A percentile compares a stretch with the other conserved stretches of the same genome.
Conservation (phyloP, 148 eudicot genomes). For the Rhododendron molle region DNA sequence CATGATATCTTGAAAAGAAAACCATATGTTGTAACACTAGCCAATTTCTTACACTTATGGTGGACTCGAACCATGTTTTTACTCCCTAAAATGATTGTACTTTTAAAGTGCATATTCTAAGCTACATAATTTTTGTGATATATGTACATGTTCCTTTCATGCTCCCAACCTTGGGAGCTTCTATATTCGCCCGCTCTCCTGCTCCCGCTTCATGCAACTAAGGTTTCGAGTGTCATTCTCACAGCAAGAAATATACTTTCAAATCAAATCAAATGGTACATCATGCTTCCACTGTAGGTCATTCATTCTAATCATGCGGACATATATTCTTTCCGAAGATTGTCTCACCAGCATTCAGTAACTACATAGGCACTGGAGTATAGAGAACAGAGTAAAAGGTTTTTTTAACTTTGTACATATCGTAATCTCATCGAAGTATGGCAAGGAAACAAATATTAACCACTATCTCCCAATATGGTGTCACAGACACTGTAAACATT, state of each 20-base stretch:
- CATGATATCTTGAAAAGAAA: neutral
- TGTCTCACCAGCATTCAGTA: neutral
- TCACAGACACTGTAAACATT: neutral
- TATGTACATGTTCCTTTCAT: neutral
- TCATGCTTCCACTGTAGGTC: neutral
- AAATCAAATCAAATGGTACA: neutral
- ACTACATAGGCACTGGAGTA: neutral
- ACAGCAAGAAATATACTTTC: neutral
- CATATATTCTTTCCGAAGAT: neutral
- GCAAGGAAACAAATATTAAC: constrained; percentile 11
- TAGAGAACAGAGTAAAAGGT: neutral
- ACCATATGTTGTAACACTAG: neutral
- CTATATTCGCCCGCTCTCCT: too few relatives aligned
- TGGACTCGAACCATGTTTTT: neutral
- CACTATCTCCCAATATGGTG: neutral
- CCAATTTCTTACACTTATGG: neutral
- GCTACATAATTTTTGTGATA: too few relatives aligned
- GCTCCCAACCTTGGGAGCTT: neutral
- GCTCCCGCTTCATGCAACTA: neutral
- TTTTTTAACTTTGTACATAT: neutral
- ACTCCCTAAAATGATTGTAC: neutral
- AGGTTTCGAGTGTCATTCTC: neutral
- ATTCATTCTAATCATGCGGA: neutral
- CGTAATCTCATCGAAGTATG: neutral
- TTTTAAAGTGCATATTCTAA: neutral